Base-by-base conservation (phyloP, 2,329 filamentous ascomycete genomes). In the Thielaviopsis musarum region DNA sequence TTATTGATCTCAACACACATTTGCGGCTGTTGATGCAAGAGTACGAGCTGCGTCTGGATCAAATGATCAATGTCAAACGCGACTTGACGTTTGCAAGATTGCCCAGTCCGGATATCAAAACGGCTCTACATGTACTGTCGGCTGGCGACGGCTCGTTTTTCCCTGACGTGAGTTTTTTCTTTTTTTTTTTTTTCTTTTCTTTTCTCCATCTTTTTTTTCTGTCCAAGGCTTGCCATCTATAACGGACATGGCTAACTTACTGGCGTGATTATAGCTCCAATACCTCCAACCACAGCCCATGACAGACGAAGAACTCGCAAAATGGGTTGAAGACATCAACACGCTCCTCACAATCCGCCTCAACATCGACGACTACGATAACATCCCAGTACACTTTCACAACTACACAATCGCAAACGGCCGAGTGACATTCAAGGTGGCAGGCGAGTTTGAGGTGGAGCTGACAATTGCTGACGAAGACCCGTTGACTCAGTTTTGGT, bases 381-480 rank as follows among this genome's bases (percentile, higher is more conserved):
- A 77, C 61, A 80, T 83, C 56, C 93, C 93, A 0, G 71, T 75
- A n/a, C 79, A 86, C 58, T 88, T 97, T 68, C 79, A 79, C 65
- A 78, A 87, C 62, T 97, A 90, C 72, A 78, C 77, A 5, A 87
- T 98, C 62, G 79, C 80, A 57, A 87, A 88, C 57, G 93, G 94
- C n/a, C 83, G 91, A 55, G 91, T 87, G 6, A 97, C 90, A 0
- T 98, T 98, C 69, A 80, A 75, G 54, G 87, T 97, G 1, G 74
- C 81, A 2, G 81, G 81, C 58, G 91, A 97, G 69, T 96, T 96
- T 66, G 91, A 97, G 69, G 81, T 97, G 21, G 93, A 97, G 68
- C 78, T 98, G 57, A 91, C 90, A 0, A 87, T 97, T 63, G 88
- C 87, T 19, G 86, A 91, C 65, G 91, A 97, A 67, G 85, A 93